Evolutionary conservation across 495 filamentous ascomycete species (phyloP).

Genomic region (Aspergillus baeticus): DNA sequence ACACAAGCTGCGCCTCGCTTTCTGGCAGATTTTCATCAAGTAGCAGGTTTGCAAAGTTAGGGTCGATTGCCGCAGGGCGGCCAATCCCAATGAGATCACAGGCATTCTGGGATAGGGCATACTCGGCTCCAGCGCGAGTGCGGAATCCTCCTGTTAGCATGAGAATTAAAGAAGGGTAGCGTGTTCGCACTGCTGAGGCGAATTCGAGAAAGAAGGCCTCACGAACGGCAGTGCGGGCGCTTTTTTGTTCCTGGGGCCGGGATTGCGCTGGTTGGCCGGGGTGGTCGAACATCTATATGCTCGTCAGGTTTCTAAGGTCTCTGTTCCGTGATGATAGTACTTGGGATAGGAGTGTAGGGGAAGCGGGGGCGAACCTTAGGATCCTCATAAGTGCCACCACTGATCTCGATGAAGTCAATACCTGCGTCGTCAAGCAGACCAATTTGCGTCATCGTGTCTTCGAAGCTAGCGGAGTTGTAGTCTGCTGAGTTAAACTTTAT

Average conservation of each 20-base stretch:
- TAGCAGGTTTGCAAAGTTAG: slow-evolving; percentile 47
- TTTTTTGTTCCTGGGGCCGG: background rate
- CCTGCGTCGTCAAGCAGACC: slow-evolving; percentile 48
- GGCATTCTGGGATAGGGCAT: slow-evolving; percentile 47
- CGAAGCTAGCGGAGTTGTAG: slow-evolving; percentile 42
- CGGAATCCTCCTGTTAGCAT: slow-evolving; percentile 59
- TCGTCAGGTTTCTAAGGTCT: background rate
- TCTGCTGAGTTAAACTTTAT: slow-evolving; percentile 66
- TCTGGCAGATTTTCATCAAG: slow-evolving; percentile 52
- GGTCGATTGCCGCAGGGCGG: slow-evolving; percentile 50
- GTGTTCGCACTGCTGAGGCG: slow-evolving; percentile 40
- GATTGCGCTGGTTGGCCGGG: background rate
- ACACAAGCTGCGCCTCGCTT: slow-evolving; percentile 42
- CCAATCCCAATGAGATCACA: slow-evolving; percentile 61
- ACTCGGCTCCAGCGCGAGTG: slow-evolving; percentile 51
- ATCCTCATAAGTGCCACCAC: slow-evolving; percentile 58
- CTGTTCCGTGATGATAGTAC: background rate
- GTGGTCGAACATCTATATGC: slow-evolving; percentile 30
- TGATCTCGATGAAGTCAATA: slow-evolving; percentile 64
- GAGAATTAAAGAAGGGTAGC: slow-evolving; percentile 44
- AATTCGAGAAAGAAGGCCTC: slow-evolving; percentile 65
- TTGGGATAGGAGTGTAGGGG: background rate
- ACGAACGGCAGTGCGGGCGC: slow-evolving; percentile 42
- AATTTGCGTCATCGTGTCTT: slow-evolving; percentile 54
- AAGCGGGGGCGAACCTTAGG: slow-evolving; percentile 19